Conservation (phyloP, 345 rosid species). For the Gynandropsis gynandra region DNA sequence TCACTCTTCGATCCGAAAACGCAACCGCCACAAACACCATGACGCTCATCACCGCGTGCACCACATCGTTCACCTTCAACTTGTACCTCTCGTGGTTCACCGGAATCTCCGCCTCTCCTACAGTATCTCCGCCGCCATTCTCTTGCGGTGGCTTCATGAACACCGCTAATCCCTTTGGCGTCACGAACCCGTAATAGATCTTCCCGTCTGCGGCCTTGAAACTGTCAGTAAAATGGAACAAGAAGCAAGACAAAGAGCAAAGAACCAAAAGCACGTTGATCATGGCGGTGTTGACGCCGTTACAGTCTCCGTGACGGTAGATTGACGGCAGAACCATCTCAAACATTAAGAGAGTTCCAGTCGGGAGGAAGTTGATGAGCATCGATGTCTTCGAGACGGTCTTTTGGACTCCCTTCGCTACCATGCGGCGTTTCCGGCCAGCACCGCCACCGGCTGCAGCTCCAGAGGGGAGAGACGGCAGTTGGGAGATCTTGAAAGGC, state of each 20-base stretch:
- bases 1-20: conserved; percentile 58
- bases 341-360: conserved; percentile 73
- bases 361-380: conserved; percentile 65
- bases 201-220: conserved; percentile 56
- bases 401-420: conserved; percentile 67
- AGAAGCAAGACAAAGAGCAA: no score
- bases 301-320: conserved; percentile 48
- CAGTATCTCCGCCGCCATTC: conserved; percentile 38
- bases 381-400: conserved; percentile 66
- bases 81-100: conserved; percentile 56
- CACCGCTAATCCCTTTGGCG: conserved; percentile 55
- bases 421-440: conserved; percentile 43
- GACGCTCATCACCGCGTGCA: conserved; percentile 66
- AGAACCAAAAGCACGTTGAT: conserved; percentile 5
- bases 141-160: conserved; percentile 33
- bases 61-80: conserved; percentile 49
- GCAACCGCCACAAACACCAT: conserved; percentile 71
- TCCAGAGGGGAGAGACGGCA: conserved; percentile 20
- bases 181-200: conserved; percentile 60
- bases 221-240: conserved; percentile 57
- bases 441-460: conserved; percentile 14
- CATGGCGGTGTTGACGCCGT: conserved; percentile 50
- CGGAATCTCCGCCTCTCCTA: conserved; percentile 33
- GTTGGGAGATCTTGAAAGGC: conserved; percentile 17
- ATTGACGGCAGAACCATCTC: conserved; percentile 74